phyloP scores from a whole-genome alignment of 768 basidiomycete genomes.

The Podaxis sp. region DNA sequence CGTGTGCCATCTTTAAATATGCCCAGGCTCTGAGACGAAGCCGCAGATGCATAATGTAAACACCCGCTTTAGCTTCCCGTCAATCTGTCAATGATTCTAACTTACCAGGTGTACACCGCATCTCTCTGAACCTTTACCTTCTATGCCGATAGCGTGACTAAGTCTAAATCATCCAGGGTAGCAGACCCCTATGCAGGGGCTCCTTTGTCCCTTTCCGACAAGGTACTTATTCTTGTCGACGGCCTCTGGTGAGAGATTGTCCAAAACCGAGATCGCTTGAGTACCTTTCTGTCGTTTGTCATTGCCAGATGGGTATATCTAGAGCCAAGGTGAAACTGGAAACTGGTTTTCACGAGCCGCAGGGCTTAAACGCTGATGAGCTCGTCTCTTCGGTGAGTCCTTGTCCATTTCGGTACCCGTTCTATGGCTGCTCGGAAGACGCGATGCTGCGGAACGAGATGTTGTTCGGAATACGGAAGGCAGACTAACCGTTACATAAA shows the following conservation, averaged over 20 bases:
- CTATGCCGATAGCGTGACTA: background rate
- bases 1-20: background rate
- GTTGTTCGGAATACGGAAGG: background rate
- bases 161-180: background rate
- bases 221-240: background rate
- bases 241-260: background rate
- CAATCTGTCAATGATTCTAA: conserved; percentile 7
- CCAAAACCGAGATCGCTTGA: background rate
- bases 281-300: background rate
- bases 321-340: background rate
- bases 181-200: background rate
- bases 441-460: background rate
- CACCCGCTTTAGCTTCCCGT: conserved; percentile 3
- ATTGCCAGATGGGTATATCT: background rate
- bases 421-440: background rate
- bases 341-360: background rate
- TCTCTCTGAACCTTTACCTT: background rate
- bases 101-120: conserved; percentile 1
- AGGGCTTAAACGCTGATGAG: background rate
- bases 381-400: no score
- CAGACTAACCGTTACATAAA: background rate
- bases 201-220: background rate
- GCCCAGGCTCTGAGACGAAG: background rate
- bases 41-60: background rate
- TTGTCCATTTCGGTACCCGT: background rate